These are phyloP conservation scores for Botrytis aclada DNA, from an alignment of 2,329 filamentous ascomycete genomes.

Conservation along the genomic window DNA sequence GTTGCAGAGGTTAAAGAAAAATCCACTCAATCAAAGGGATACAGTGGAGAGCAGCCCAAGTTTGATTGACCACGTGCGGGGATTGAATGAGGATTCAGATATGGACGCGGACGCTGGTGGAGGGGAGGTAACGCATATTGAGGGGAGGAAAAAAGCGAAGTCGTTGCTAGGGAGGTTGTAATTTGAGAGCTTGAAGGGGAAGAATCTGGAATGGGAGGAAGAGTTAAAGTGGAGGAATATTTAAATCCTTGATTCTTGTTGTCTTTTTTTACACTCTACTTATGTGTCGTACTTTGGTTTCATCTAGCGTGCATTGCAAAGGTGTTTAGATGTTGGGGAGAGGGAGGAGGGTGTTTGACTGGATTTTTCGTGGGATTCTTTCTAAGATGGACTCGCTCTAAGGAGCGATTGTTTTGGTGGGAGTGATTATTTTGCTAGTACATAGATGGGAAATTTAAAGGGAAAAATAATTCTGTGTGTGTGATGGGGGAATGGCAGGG, in stretches of 20 bases:
- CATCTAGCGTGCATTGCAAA: slow-evolving; percentile 4
- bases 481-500: neutral
- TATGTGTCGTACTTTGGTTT: neutral
- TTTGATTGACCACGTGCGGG: neutral
- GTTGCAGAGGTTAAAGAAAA: neutral
- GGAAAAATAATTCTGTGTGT: neutral
- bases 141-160: neutral
- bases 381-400: neutral
- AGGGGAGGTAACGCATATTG: neutral
- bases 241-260: neutral
- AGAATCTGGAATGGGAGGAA: neutral
- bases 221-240: neutral
- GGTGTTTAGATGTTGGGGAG: slow-evolving; percentile 5
- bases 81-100: neutral
- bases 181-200: neutral
- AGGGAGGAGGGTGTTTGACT: neutral
- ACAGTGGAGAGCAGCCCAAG: neutral
- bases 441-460: neutral
- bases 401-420: neutral
- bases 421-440: neutral
- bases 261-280: neutral
- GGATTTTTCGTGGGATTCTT: neutral
- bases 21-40: neutral
- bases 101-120: neutral
- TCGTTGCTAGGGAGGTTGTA: slow-evolving; percentile 3